Conservation (phyloP, 202 grass and related monocot genomes). For the Schoenoplectus triqueter region DNA sequence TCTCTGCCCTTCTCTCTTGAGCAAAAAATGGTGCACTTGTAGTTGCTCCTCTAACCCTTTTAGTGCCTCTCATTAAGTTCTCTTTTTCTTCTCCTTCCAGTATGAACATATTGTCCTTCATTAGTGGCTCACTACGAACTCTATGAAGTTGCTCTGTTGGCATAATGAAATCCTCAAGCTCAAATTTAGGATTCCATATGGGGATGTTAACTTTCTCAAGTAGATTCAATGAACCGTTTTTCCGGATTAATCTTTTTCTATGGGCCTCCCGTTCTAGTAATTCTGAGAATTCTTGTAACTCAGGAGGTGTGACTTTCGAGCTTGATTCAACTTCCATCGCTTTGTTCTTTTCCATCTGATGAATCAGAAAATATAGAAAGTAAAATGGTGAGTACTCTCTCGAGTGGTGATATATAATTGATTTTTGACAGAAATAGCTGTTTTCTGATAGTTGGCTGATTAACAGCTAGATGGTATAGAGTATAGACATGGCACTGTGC, state of each 20-base stretch:
- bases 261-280: slow-evolving; percentile 41
- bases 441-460: not conserved
- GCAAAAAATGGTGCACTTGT: not conserved
- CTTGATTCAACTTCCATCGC: slow-evolving; percentile 22
- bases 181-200: slow-evolving; percentile 43
- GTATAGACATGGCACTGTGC: not conserved
- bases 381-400: not conserved
- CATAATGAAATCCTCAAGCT: slow-evolving; percentile 40
- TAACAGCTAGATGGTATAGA: not conserved
- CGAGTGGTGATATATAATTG: too few relatives aligned
- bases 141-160: slow-evolving; percentile 24
- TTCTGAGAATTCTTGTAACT: slow-evolving; percentile 40
- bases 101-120: not conserved
- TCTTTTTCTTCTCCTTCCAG: not conserved
- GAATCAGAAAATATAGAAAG: not conserved
- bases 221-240: slow-evolving; percentile 27
- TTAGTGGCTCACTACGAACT: slow-evolving; percentile 28
- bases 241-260: slow-evolving; percentile 21
- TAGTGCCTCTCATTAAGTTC: slow-evolving; percentile 33
- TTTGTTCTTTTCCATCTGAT: slow-evolving; percentile 39
- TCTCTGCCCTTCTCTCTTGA: slow-evolving; percentile 36
- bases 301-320: slow-evolving; percentile 31
- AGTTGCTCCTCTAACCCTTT: slow-evolving; percentile 36
- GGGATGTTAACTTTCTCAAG: not conserved
- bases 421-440: not conserved